phyloP scores from a whole-genome alignment of 345 rosid species.

The Brassica juncea region DNA sequence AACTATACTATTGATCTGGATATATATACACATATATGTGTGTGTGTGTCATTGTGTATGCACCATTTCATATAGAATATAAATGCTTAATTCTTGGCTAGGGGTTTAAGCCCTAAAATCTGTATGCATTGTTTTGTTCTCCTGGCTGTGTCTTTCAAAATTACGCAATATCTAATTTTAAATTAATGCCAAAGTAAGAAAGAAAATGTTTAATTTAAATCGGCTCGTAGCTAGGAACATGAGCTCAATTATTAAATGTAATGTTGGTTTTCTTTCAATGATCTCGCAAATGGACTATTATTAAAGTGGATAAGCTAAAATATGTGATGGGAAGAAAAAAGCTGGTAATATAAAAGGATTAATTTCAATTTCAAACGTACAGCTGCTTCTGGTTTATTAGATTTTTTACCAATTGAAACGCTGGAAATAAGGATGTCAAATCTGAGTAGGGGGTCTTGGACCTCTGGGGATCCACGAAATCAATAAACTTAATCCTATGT shows the following conservation, averaged over 20 bases:
- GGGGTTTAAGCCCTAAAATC: background rate
- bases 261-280: background rate
- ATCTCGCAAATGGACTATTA: background rate
- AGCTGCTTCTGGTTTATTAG: background rate
- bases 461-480: slow-evolving; percentile 40
- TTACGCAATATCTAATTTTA: background rate
- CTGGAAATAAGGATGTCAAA: slow-evolving; percentile 16
- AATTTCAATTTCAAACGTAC: background rate
- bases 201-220: background rate
- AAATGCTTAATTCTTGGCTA: background rate
- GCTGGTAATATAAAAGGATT: background rate
- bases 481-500: slow-evolving; percentile 19
- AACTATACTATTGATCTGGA: background rate
- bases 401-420: background rate
- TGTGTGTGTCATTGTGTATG: background rate
- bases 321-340: background rate
- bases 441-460: slow-evolving; percentile 37
- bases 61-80: background rate
- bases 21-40: background rate
- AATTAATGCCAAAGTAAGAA: background rate
- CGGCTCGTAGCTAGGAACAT: background rate
- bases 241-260: background rate
- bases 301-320: background rate
- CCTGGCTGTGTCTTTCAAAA: background rate
- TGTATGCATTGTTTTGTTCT: background rate